Conservation (phyloP, 805 yeast species). For the Naumovozyma baii region DNA sequence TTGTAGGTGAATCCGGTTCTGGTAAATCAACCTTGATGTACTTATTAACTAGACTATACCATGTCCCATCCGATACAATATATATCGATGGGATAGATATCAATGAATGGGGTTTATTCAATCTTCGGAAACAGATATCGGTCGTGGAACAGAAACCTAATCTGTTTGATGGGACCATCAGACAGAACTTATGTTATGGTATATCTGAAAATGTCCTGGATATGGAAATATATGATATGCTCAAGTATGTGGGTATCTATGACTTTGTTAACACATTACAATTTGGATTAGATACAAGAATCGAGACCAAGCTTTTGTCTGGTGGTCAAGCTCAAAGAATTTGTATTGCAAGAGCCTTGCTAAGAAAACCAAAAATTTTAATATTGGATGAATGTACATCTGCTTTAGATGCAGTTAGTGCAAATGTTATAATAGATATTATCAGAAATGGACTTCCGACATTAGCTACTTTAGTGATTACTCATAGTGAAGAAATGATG, state of each 20-base stretch:
- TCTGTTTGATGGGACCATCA: conserved; percentile 64
- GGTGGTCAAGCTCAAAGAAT: conserved; percentile 89
- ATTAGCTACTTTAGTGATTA: conserved; percentile 49
- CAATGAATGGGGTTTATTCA: conserved; percentile 34
- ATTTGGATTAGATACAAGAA: conserved; percentile 46
- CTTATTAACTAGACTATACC: conserved; percentile 47
- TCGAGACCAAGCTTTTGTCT: conserved; percentile 51
- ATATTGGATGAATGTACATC: conserved; percentile 85
- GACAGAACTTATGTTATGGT: conserved; percentile 65
- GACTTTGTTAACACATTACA: conserved; percentile 49
- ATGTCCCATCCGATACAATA: conserved; percentile 29
- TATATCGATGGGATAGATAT: conserved; percentile 42
- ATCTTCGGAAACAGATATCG: conserved; percentile 46
- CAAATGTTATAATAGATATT: conserved; percentile 40
- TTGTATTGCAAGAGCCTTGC: conserved; percentile 71
- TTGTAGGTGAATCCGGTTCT: conserved; percentile 81
- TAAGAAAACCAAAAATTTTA: conserved; percentile 55
- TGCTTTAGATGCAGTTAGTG: conserved; percentile 62
- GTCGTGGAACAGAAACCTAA: conserved; percentile 69
- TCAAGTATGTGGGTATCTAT: conserved; percentile 40
- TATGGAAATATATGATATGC: conserved; percentile 31
- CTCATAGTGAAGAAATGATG: conserved; percentile 68
- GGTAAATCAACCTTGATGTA: conserved; percentile 78
- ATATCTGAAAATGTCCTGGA: conserved; percentile 24
- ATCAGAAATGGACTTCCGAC: conserved; percentile 34